Evolutionary conservation across 2,329 filamentous ascomycete species (phyloP).

Genomic region (Tolypocladium cylindrosporum): DNA sequence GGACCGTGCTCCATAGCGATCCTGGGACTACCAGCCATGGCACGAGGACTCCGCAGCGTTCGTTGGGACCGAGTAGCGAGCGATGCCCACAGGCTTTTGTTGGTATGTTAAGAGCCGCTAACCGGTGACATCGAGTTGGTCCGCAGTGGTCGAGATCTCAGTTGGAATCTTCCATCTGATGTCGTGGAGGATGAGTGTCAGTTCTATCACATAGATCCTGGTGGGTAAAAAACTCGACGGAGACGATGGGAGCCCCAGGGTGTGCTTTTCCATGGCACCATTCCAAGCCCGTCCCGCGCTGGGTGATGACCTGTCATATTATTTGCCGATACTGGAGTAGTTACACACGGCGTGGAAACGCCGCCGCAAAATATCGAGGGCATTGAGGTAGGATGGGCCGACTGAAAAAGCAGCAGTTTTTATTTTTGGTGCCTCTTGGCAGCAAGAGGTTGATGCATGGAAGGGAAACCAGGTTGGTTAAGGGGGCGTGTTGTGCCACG

Average conservation of each 20-base stretch:
- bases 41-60: background rate
- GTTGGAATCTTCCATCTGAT: background rate
- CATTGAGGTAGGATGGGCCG: background rate
- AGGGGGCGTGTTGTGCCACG: background rate
- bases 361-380: conserved; percentile 2
- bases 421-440: background rate
- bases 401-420: background rate
- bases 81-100: background rate
- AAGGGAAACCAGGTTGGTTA: background rate
- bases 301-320: conserved; percentile 15
- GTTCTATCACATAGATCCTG: background rate
- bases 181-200: background rate
- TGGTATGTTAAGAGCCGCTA: background rate
- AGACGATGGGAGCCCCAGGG: background rate
- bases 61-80: background rate
- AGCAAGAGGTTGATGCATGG: background rate
- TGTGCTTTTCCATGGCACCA: background rate
- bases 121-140: background rate
- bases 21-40: background rate
- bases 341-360: background rate
- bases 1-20: background rate
- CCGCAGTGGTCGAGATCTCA: too few species aligned
- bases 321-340: background rate
- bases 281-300: conserved; percentile 6
- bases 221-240: background rate